phyloP scores from a whole-genome alignment of 2,329 filamentous ascomycete species.

The Pseudocercospora fuligena region DNA sequence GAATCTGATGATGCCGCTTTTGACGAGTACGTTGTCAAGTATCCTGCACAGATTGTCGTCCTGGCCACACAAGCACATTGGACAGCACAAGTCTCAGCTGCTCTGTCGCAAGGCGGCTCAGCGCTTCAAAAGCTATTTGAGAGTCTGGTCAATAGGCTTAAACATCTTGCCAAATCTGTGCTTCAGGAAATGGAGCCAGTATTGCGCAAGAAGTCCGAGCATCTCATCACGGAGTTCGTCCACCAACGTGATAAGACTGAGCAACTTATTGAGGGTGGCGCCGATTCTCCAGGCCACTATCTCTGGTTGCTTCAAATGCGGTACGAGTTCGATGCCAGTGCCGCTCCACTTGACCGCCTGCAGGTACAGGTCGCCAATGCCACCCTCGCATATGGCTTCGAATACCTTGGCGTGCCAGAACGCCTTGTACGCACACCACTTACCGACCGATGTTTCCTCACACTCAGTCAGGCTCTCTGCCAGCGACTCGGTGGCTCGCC shows the following conservation, averaged over 20 bases:
- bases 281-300: slow-evolving; percentile 77
- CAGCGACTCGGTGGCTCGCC: slow-evolving; percentile 95
- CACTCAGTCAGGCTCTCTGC: slow-evolving; percentile 91
- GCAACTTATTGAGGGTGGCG: slow-evolving; percentile 77
- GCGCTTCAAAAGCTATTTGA: slow-evolving; percentile 74
- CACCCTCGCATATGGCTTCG: slow-evolving; percentile 92
- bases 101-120: slow-evolving; percentile 73
- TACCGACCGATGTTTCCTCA: slow-evolving; percentile 97
- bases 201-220: slow-evolving; percentile 94
- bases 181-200: slow-evolving; percentile 86
- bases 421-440: slow-evolving; percentile 94
- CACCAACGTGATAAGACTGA: slow-evolving; percentile 94
- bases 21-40: slow-evolving; percentile 78
- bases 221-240: slow-evolving; percentile 97
- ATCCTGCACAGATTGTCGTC: slow-evolving; percentile 93
- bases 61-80: slow-evolving; percentile 92
- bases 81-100: slow-evolving; percentile 83
- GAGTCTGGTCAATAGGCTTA: slow-evolving; percentile 81
- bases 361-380: slow-evolving; percentile 97
- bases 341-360: slow-evolving; percentile 80
- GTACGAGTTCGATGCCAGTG: slow-evolving; percentile 83
- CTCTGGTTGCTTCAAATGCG: slow-evolving; percentile 97
- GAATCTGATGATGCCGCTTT: slow-evolving; percentile 73
- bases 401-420: slow-evolving; percentile 95
- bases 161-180: slow-evolving; percentile 84